These are phyloP conservation scores for Actinidia chinensis DNA, from an alignment of 179 eudicot genomes.

Conservation along the genomic window DNA sequence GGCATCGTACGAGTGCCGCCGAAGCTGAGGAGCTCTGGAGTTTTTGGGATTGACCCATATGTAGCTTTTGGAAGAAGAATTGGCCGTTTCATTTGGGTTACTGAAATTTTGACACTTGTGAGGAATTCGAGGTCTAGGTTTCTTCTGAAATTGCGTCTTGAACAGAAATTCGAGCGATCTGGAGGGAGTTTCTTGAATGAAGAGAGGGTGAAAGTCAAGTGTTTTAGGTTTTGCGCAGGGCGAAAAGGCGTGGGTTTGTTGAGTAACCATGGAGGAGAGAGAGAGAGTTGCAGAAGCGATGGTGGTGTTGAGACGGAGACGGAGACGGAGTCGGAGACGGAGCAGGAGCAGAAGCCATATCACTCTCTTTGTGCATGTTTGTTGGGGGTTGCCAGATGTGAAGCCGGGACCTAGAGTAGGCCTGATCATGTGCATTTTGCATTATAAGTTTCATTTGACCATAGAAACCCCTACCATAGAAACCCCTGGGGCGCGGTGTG, in stretches of 20 bases:
- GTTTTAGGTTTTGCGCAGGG: conserved; percentile 1
- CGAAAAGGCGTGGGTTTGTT: conserved; percentile 16
- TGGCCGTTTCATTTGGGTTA: conserved; percentile 26
- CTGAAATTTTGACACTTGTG: conserved; percentile 13
- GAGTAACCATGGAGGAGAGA: conserved; percentile 21
- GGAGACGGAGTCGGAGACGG: no score
- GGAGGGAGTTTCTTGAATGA: conserved; percentile 15
- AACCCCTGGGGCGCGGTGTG: no score
- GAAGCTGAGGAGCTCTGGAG: conserved; percentile 59
- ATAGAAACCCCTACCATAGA: no score
- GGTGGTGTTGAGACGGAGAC: conserved; percentile 19
- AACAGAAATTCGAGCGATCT: conserved; percentile 29
- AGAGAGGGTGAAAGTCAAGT: conserved; percentile 16
- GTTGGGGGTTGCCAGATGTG: not conserved
- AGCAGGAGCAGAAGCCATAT: conserved; percentile 34
- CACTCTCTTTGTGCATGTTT: not conserved
- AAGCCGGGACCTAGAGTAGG: no score
- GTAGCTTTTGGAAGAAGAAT: conserved; percentile 30
- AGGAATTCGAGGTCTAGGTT: conserved; percentile 19
- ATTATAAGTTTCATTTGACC: no score
- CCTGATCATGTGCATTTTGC: no score
- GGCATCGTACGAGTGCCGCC: conserved; percentile 43
- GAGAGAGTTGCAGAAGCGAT: conserved; percentile 21
- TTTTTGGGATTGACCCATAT: conserved; percentile 87
- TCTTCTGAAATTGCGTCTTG: conserved; percentile 32